phyloP scores from a whole-genome alignment of 106 monocot genomes.

The Acorus gramineus region DNA sequence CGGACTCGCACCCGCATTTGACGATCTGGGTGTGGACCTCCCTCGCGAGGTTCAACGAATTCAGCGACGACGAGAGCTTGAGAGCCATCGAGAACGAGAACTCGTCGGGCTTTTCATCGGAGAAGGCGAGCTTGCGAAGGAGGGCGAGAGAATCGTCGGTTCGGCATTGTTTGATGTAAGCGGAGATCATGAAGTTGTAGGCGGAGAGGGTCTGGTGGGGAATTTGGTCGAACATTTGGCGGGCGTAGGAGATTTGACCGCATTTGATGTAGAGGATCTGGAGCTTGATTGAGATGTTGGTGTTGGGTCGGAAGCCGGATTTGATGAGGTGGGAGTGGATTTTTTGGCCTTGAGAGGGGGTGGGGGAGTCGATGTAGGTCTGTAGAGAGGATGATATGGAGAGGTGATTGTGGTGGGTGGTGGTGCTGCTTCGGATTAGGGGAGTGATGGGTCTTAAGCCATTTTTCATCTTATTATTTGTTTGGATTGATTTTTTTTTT shows the following conservation, averaged over 20 bases:
- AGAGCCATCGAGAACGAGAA: slow-evolving; percentile 83
- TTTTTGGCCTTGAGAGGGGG: slow-evolving; percentile 33
- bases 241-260: slow-evolving; percentile 45
- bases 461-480: slow-evolving; percentile 11
- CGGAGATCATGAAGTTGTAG: slow-evolving; percentile 64
- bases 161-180: slow-evolving; percentile 43
- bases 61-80: slow-evolving; percentile 35
- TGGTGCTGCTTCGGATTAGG: background rate
- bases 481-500: background rate
- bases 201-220: slow-evolving; percentile 45
- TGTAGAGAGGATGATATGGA: slow-evolving; percentile 42
- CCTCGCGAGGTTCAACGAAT: slow-evolving; percentile 17
- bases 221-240: slow-evolving; percentile 69
- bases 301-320: slow-evolving; percentile 17
- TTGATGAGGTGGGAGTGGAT: slow-evolving; percentile 44
- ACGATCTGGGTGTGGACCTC: slow-evolving; percentile 56
- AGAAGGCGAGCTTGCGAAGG: slow-evolving; percentile 26
- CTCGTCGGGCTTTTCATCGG: slow-evolving; percentile 42
- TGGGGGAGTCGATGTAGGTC: slow-evolving; percentile 36
- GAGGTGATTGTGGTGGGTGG: background rate
- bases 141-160: slow-evolving; percentile 30
- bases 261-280: slow-evolving; percentile 58
- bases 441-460: background rate
- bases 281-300: slow-evolving; percentile 62
- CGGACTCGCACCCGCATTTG: slow-evolving; percentile 21